phyloP scores from a whole-genome alignment of 2,329 filamentous ascomycete genomes.

The Bipolaris gigantea region DNA sequence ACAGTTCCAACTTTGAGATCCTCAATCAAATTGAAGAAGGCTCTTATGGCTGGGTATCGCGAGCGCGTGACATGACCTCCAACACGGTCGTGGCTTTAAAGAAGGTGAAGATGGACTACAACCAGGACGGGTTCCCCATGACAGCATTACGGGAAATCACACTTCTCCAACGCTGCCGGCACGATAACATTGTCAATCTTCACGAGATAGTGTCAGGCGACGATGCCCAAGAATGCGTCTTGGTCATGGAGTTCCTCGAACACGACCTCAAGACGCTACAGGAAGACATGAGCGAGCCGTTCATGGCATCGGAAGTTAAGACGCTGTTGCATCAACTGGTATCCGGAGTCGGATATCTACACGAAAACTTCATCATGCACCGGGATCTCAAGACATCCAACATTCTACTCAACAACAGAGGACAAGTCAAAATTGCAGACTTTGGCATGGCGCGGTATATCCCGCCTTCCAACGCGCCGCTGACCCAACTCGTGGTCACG shows the following conservation, averaged over 20 bases:
- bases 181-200: conserved; percentile 80
- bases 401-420: conserved; percentile 91
- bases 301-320: conserved; percentile 89
- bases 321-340: conserved; percentile 82
- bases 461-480: conserved; percentile 65
- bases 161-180: conserved; percentile 77
- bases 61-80: conserved; percentile 73
- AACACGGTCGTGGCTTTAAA: conserved; percentile 88
- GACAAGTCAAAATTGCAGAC: conserved; percentile 92
- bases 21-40: conserved; percentile 98
- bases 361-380: conserved; percentile 80
- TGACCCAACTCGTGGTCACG: conserved; percentile 93
- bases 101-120: conserved; percentile 80
- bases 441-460: conserved; percentile 97
- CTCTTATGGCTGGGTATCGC: conserved; percentile 90
- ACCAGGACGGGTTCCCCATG: conserved; percentile 80
- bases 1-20: conserved; percentile 85
- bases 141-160: conserved; percentile 94
- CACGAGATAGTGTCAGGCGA: conserved; percentile 83
- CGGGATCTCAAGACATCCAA: conserved; percentile 46
- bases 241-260: conserved; percentile 97
- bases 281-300: conserved; percentile 91
- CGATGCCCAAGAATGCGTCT: conserved; percentile 69
- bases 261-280: conserved; percentile 94
- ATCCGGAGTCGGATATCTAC: conserved; percentile 80